Conservation (phyloP, 257 asterid genomes). For the Solanum medicagineum region DNA sequence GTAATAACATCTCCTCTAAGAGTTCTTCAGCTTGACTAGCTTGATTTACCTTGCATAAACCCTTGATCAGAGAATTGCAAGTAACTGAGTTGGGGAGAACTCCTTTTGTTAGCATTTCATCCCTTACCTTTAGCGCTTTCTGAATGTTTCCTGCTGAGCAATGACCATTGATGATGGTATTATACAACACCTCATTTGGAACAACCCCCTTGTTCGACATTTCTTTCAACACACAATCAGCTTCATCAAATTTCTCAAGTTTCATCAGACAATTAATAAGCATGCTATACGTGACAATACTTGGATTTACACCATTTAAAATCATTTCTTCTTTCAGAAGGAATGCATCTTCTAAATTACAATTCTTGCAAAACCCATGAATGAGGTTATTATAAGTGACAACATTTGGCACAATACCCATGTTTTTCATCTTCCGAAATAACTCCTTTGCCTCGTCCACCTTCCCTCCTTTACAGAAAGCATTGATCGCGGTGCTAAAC, state of each 20-base stretch:
- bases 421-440: constrained; percentile 49
- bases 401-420: constrained; percentile 53
- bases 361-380: constrained; percentile 51
- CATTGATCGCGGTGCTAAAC: constrained; percentile 59
- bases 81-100: constrained; percentile 47
- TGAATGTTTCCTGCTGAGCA: constrained; percentile 51
- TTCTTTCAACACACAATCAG: constrained; percentile 46
- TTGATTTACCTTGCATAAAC: constrained; percentile 57
- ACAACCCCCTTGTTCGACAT: constrained; percentile 44
- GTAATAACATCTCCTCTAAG: constrained; percentile 42
- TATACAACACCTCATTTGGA: constrained; percentile 53
- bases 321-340: constrained; percentile 54
- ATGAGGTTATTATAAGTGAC: constrained; percentile 68
- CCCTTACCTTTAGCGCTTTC: constrained; percentile 43
- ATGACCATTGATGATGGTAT: constrained; percentile 65
- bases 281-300: constrained; percentile 47
- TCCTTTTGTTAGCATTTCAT: constrained; percentile 45
- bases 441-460: constrained; percentile 42
- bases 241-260: constrained; percentile 47
- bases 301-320: constrained; percentile 48
- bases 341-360: constrained; percentile 50
- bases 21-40: constrained; percentile 42
- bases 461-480: constrained; percentile 57
- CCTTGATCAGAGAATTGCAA: constrained; percentile 42
- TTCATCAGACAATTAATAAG: constrained; percentile 61